Evolutionary conservation across 2,329 filamentous ascomycete species (phyloP), one percentile per base, ranked within the genome.

Genomic region (Talaromyces amestolkiae): DNA sequence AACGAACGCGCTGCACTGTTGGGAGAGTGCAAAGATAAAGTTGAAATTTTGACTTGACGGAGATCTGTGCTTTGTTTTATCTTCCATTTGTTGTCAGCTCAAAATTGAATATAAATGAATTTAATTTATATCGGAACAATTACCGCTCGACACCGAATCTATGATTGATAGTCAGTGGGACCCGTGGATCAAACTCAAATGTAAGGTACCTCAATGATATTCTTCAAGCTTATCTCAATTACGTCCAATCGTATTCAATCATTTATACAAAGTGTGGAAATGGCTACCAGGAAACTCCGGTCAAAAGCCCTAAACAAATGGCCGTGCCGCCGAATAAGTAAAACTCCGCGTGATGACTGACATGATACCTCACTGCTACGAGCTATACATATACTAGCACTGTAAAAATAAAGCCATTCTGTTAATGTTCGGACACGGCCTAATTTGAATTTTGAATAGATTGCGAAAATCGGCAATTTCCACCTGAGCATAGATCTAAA

Each of bases 261-360:
- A 33, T 53, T 31, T 27, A 9, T 47, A 47, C 19, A 47, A 3
- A 10, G 13, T n/a, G 13, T 19, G 17, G 43, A 24, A 31, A 19
- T 60, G n/a, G 39, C 24, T 47, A 9, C 24, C 24, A 60, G 22
- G 58, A 49, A 61, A 61, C 58, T 61, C 58, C 58, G 58, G 37
- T n/a, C 58, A 61, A 49, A 61, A 49, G 41, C 58, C 41, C 58
- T 61, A 61, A 61, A 61, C 43, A 47, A 49, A 31, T 33, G 35
- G n/a, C 58, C 58, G 58, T 7, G 15, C 17, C 41, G 17, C 17
- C 58, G 39, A 33, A 31, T 11, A 60, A 60, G 39, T 47, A 47
- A 60, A 60, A 60, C 58, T 60, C 58, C 58, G 58, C n/a, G 17
- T 47, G 31, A 31, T 45, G 41, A 60, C 33, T 13, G 22, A 1